Base-by-base conservation (phyloP, 1,284 basidiomycete genomes). In the Fomitopsis schrenkii region DNA sequence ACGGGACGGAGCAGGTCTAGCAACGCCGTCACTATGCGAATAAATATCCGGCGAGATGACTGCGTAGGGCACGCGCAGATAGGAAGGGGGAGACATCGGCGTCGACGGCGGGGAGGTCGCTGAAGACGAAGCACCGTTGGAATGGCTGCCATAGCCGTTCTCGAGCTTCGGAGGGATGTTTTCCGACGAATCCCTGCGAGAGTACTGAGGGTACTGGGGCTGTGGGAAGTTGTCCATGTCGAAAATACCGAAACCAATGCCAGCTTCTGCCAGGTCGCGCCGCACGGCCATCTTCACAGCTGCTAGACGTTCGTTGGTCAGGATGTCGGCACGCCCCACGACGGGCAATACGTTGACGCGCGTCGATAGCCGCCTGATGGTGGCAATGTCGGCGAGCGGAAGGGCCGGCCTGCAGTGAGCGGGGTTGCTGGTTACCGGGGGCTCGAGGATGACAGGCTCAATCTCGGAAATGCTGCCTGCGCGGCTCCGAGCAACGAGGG, bases 271-370 rank as follows among this genome's bases (percentile, higher is more conserved):
- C 55, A 94, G 80, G 76, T 92, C 90, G 67, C 85, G 77, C 66
- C 90, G 83, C 68, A 94, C 82, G 63, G 89, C 91, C 68, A 86
- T 75, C 75, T 93, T 92, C 73, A 93, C 83, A 60, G 84, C 83
- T 52, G 83, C 82, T 58, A 94, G 82, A 62, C 89, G 85, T 70
- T 97, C 95, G 74, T 95, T 95, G 57, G 94, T 94, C 69, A 98
- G 83, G 59, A 90, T 88, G 78, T 98, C 96, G 52, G 94, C 90
- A 70, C 94, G 90, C 65, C 95, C 93, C 68, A 98, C 91, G 69
- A 98, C 93, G 60, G 96, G 95, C 66, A 98, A 91, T 60, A 98
- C 87, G 77, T 98, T 98, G 76, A 97, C 95, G 71, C 94, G 90
- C 68, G 87, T 85, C 72, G 95, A 95, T 66, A 98, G 81, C 56